Percentiles rank a stretch among this genome's conserved stretches.
phyloP scores from a whole-genome alignment of 768 basidiomycete species.

The Mycena rebaudengoi region DNA sequence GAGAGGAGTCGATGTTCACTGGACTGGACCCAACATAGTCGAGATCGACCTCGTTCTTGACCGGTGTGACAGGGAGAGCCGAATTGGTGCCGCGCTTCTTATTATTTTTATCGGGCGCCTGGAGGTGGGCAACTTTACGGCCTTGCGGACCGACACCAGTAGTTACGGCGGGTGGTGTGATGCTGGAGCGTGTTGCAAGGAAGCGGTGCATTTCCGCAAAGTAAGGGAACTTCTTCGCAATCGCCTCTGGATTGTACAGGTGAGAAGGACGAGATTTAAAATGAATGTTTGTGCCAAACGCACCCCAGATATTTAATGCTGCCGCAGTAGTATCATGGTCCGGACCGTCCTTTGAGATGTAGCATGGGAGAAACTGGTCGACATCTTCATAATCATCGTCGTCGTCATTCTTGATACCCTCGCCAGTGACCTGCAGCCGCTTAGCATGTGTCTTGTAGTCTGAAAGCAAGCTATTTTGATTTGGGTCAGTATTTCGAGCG shows the following conservation, averaged over 20 bases:
- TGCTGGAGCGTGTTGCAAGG: constrained; percentile 33
- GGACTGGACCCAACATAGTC: neutral
- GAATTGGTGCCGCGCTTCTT: neutral
- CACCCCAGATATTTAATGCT: constrained; percentile 37
- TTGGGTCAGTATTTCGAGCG: too few relatives aligned
- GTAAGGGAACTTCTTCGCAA: constrained; percentile 28
- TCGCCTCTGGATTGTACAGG: constrained; percentile 32
- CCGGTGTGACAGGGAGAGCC: neutral
- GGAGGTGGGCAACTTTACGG: constrained; percentile 24
- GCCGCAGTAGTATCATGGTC: constrained; percentile 19
- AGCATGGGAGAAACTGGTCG: neutral
- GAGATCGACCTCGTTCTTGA: too few relatives aligned
- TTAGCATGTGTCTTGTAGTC: constrained; percentile 22
- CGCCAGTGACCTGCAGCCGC: constrained; percentile 29
- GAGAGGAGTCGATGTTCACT: neutral
- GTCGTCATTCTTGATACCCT: constrained; percentile 23
- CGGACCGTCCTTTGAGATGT: constrained; percentile 1
- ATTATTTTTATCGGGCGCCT: constrained; percentile 25
- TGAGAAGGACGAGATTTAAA: neutral
- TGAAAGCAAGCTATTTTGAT: constrained; percentile 20
- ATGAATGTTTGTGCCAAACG: neutral
- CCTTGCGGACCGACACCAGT: constrained; percentile 39
- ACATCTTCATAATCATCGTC: neutral
- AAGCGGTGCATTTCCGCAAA: constrained; percentile 21
- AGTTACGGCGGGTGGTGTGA: constrained; percentile 33